Evolutionary conservation across 805 yeast genomes (phyloP).

Genomic region (Maudiozyma barnettii): DNA sequence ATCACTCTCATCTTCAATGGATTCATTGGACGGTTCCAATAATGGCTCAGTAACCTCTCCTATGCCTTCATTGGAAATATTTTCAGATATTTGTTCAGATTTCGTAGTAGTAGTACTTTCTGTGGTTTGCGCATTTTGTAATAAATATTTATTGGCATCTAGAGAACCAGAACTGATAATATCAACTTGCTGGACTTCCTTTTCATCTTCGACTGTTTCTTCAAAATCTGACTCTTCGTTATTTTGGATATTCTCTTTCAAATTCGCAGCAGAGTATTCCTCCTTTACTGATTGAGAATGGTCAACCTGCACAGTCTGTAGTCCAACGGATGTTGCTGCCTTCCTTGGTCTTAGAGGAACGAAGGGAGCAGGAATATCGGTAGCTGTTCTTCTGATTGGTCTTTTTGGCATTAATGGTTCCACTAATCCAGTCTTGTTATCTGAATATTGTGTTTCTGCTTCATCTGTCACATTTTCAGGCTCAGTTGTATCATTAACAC

Average conservation of each 20-base stretch:
- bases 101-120: background rate
- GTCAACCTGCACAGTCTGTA: background rate
- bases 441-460: background rate
- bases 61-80: background rate
- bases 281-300: background rate
- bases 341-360: conserved; percentile 3
- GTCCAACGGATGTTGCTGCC: background rate
- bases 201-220: background rate
- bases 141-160: background rate
- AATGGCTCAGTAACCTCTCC: background rate
- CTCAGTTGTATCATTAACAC: background rate
- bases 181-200: background rate
- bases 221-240: background rate
- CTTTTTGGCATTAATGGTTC: conserved; percentile 5
- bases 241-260: background rate
- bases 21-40: background rate
- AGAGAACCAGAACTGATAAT: background rate
- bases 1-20: no score
- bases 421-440: background rate
- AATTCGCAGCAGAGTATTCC: background rate
- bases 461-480: background rate
- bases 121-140: background rate
- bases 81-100: background rate
- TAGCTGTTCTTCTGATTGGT: conserved; percentile 3
- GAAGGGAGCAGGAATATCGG: background rate